A percentile compares a stretch with the other conserved stretches of the same genome.
Conservation (phyloP, 495 filamentous ascomycete species). For the Trichoderma erinaceum region DNA sequence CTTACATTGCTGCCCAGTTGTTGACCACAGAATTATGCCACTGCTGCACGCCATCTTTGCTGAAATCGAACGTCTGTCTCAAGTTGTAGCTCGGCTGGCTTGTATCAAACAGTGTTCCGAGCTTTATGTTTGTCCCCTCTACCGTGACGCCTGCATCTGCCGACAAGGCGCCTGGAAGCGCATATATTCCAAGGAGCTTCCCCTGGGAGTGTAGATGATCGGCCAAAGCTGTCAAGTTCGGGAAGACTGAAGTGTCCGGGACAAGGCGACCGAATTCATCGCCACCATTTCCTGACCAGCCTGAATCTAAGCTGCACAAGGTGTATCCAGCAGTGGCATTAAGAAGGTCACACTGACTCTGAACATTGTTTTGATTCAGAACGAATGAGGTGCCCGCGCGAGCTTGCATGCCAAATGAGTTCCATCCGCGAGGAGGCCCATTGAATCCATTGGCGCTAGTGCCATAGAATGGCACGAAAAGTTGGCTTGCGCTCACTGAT, state of each 20-base stretch:
- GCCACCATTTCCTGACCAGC: background rate
- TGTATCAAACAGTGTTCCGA: background rate
- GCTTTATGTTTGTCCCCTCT: background rate
- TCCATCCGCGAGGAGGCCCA: background rate
- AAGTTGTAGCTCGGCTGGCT: slow-evolving; percentile 2
- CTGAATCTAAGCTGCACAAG: slow-evolving; percentile 3
- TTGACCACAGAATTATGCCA: slow-evolving; percentile 5
- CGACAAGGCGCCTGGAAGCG: background rate
- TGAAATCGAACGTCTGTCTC: background rate
- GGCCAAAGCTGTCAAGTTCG: background rate
- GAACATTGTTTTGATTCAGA: background rate
- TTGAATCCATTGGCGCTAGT: background rate
- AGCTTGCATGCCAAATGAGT: background rate
- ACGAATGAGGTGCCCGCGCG: background rate
- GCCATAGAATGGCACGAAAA: background rate
- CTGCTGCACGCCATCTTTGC: background rate
- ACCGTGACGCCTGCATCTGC: background rate
- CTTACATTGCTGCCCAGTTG: slow-evolving; percentile 4
- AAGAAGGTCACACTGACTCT: background rate
- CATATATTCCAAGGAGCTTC: background rate
- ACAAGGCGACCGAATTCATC: background rate
- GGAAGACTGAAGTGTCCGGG: background rate
- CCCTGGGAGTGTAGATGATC: slow-evolving; percentile 1
- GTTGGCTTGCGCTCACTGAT: background rate
- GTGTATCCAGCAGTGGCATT: slow-evolving; percentile 2